Conservation (phyloP, 805 yeast species). For the Candida maesae region DNA sequence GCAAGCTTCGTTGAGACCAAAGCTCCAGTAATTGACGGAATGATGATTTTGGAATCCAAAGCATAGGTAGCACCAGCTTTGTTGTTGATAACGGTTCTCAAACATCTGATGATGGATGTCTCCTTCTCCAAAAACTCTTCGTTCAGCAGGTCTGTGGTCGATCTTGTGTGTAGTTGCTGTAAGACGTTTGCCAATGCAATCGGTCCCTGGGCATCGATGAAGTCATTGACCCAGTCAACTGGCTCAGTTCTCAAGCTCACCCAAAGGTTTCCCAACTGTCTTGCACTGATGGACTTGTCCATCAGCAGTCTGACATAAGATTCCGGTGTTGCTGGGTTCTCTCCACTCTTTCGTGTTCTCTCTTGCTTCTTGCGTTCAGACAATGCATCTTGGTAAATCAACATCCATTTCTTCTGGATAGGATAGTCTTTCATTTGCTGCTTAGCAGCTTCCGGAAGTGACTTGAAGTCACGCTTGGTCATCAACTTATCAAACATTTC, state of each 20-base stretch:
- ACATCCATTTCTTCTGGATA: conserved; percentile 83
- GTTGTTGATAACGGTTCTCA: conserved; percentile 68
- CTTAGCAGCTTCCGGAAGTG: conserved; percentile 67
- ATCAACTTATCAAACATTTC: conserved; percentile 72
- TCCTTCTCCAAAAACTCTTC: conserved; percentile 63
- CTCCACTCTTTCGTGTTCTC: conserved; percentile 30
- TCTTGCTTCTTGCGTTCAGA: conserved; percentile 63
- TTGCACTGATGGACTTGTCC: conserved; percentile 61
- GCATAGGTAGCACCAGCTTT: conserved; percentile 59
- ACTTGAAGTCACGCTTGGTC: conserved; percentile 75
- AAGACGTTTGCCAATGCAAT: conserved; percentile 67
- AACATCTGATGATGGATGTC: conserved; percentile 68
- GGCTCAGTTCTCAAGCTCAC: conserved; percentile 92
- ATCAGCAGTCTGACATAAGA: conserved; percentile 72
- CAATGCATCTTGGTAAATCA: conserved; percentile 80
- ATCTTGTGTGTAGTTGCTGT: conserved; percentile 41
- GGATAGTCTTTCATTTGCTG: conserved; percentile 73
- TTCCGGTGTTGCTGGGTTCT: conserved; percentile 47
- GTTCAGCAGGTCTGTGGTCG: conserved; percentile 27
- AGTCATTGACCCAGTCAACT: conserved; percentile 72
- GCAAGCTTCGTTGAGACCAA: conserved; percentile 68
- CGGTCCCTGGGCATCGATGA: conserved; percentile 79
- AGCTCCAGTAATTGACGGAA: conserved; percentile 66
- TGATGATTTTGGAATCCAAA: conserved; percentile 38
- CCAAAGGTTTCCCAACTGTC: conserved; percentile 79